Evolutionary conservation across 345 rosid species (phyloP).

Genomic region (Corchorus capsularis): DNA sequence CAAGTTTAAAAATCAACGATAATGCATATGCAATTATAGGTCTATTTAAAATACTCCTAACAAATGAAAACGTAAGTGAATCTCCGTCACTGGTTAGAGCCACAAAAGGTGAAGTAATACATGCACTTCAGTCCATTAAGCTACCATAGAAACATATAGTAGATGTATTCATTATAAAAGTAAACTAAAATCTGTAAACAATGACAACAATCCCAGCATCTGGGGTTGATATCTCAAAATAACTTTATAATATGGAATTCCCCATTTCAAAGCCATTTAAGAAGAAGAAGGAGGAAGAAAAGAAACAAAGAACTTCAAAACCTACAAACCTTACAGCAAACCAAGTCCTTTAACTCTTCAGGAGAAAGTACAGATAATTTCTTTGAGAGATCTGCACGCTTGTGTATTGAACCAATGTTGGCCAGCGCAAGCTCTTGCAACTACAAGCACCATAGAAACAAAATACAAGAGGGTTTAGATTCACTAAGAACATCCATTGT

Average conservation of each 20-base stretch:
- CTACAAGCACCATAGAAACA: constrained; percentile 41
- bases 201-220: too few relatives aligned
- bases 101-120: background rate
- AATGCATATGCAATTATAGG: background rate
- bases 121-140: background rate
- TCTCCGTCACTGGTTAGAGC: constrained; percentile 10
- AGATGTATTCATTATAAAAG: background rate
- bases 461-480: constrained; percentile 17
- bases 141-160: background rate
- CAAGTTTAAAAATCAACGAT: background rate
- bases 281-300: background rate
- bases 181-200: background rate
- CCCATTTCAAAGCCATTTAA: background rate
- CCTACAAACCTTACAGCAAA: constrained; percentile 79
- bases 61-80: background rate
- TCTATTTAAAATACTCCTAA: background rate
- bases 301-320: constrained; percentile 16
- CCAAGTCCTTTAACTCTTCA: constrained; percentile 85
- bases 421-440: constrained; percentile 84
- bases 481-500: constrained; percentile 19
- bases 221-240: background rate
- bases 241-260: background rate
- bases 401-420: constrained; percentile 82
- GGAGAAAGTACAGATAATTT: constrained; percentile 74
- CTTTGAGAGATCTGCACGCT: constrained; percentile 87